phyloP scores from a whole-genome alignment of 2,329 filamentous ascomycete species.

The Lachnellula suecica region DNA sequence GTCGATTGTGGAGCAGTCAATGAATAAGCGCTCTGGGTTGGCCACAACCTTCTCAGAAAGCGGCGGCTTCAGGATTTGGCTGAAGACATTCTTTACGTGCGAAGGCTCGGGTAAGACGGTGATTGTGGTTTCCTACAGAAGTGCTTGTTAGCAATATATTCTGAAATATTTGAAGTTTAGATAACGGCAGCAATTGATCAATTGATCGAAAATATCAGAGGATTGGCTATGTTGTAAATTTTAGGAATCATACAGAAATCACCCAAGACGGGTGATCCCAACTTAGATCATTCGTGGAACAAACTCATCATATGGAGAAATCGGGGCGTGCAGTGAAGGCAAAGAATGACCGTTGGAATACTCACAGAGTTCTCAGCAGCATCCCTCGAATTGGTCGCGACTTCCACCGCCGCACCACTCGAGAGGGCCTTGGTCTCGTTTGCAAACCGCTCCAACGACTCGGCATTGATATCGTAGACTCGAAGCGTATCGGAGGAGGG shows the following conservation, averaged over 20 bases:
- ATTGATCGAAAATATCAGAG: slow-evolving; percentile 51
- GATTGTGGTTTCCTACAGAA: slow-evolving; percentile 74
- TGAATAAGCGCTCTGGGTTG: slow-evolving; percentile 71
- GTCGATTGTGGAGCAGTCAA: slow-evolving; percentile 97
- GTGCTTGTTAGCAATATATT: slow-evolving; percentile 13
- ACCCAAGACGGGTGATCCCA: slow-evolving; percentile 54
- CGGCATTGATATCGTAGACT: slow-evolving; percentile 64
- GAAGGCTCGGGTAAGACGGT: slow-evolving; percentile 87
- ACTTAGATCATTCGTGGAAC: slow-evolving; percentile 71
- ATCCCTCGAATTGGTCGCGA: slow-evolving; percentile 58
- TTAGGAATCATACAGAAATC: slow-evolving; percentile 60
- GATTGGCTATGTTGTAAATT: slow-evolving; percentile 67
- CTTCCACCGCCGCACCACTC: slow-evolving; percentile 47
- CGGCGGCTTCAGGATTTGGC: slow-evolving; percentile 66
- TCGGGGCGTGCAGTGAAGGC: slow-evolving; percentile 11
- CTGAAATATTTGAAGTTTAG: background rate
- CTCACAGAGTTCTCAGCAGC: slow-evolving; percentile 68
- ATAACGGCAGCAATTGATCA: slow-evolving; percentile 11
- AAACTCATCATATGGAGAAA: slow-evolving; percentile 46
- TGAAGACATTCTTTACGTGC: slow-evolving; percentile 83
- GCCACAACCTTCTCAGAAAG: slow-evolving; percentile 47
- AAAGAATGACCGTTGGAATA: slow-evolving; percentile 12
- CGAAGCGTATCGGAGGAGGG: slow-evolving; percentile 60
- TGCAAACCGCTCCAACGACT: slow-evolving; percentile 54
- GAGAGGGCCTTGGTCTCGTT: slow-evolving; percentile 39